Percentiles rank a stretch among this genome's conserved stretches.
Conservation (phyloP, 2,329 filamentous ascomycete genomes). For the Colletotrichum coccodes region DNA sequence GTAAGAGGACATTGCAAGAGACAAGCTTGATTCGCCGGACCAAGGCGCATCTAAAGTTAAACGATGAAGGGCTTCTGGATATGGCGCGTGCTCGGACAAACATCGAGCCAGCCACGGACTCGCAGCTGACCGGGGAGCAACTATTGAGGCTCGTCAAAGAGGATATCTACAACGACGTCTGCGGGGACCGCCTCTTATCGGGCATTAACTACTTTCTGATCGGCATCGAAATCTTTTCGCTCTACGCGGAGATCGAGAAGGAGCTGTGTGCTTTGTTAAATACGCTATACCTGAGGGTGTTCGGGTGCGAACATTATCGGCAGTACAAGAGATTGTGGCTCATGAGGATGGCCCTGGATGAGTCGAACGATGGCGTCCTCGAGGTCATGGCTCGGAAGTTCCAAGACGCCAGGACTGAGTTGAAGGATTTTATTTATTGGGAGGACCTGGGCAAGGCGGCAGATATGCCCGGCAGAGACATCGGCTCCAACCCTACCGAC, state of each 20-base stretch:
- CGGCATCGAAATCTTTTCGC: conserved; percentile 35
- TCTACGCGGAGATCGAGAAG: conserved; percentile 41
- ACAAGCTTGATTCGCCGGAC: background rate
- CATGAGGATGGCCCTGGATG: background rate
- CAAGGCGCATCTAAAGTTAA: background rate
- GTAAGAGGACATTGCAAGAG: conserved; percentile 39
- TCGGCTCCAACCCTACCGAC: background rate
- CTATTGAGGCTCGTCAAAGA: conserved; percentile 38
- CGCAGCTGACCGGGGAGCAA: conserved; percentile 27
- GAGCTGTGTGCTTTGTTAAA: conserved; percentile 39
- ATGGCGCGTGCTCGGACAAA: conserved; percentile 29
- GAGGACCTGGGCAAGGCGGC: background rate
- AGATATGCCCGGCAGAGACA: background rate
- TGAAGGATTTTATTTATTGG: conserved; percentile 1
- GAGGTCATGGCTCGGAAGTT: background rate
- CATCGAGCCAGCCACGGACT: conserved; percentile 35
- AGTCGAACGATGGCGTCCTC: background rate
- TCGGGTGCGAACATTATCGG: background rate
- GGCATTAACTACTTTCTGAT: conserved; percentile 47
- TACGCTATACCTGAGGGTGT: conserved; percentile 23
- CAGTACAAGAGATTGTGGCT: background rate
- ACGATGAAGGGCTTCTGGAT: background rate
- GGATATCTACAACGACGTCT: conserved; percentile 40
- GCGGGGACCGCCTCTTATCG: conserved; percentile 40
- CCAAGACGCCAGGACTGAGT: background rate